Conservation (phyloP, 495 filamentous ascomycete genomes). For the Aspergillus nidulans region DNA sequence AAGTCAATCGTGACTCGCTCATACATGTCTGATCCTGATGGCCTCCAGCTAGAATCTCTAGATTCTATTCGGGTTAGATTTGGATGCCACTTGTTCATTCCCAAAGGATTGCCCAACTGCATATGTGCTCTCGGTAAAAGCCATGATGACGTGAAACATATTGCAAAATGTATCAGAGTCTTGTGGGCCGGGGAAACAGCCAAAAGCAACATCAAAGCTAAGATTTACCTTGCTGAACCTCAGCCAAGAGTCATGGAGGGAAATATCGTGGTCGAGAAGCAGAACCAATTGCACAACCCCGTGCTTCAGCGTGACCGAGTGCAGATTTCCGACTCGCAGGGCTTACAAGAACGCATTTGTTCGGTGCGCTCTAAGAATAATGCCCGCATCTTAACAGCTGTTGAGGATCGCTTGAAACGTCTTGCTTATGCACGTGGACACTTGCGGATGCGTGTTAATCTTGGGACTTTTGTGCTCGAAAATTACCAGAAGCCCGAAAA, state of each 20-base stretch:
- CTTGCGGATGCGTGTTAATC: conserved; percentile 51
- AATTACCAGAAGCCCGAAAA: conserved; percentile 36
- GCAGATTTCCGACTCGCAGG: not conserved
- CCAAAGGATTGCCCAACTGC: conserved; percentile 28
- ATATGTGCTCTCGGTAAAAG: conserved; percentile 23
- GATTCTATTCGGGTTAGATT: conserved; percentile 40
- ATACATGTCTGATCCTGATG: conserved; percentile 11
- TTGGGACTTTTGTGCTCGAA: conserved; percentile 51
- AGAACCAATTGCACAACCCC: conserved; percentile 14
- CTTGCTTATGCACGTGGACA: conserved; percentile 34
- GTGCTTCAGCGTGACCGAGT: conserved; percentile 8
- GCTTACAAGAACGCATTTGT: conserved; percentile 12
- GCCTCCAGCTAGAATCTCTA: conserved; percentile 41
- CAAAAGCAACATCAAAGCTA: conserved; percentile 24
- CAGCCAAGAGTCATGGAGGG: conserved; percentile 12
- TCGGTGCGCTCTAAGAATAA: conserved; percentile 24
- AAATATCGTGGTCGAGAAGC: conserved; percentile 15
- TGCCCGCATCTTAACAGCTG: conserved; percentile 19
- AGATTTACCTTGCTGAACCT: conserved; percentile 39
- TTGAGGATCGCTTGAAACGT: conserved; percentile 27
- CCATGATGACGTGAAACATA: conserved; percentile 23
- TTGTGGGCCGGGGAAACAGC: conserved; percentile 32
- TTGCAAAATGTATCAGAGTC: conserved; percentile 31
- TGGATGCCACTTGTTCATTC: conserved; percentile 22
- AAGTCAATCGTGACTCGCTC: conserved; percentile 4